Evolutionary conservation across 2,329 filamentous ascomycete genomes (phyloP), one percentile per base, ranked within the genome.

Genomic region (Saccharata proteae): DNA sequence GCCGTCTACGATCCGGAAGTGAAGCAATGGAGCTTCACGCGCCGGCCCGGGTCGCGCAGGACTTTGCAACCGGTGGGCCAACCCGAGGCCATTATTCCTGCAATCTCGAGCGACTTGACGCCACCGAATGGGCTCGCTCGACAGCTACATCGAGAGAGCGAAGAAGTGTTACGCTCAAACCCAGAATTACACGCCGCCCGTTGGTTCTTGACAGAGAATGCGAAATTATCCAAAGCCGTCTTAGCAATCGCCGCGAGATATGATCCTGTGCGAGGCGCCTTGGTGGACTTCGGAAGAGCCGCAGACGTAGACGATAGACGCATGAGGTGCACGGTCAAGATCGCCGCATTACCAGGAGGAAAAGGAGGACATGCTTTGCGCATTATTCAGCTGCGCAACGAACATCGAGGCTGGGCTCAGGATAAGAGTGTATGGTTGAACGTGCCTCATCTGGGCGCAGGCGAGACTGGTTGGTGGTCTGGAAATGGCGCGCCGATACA

Each of bases 211-310:
- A 38, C 46, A 1, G 40, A 46, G n/a, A 37, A 46, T 7, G 45
- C 44, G 1, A 36, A 44, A 16, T 29, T 47, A 5, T 57, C 55
- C 2, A 43, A 51, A 28, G 42, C 48, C 12, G 42, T 59, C 4
- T 40, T 44, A 12, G 44, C 46, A 4, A 48, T 53, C 2, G 33
- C 48, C 3, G 18, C 36, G 6, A 44, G 37, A 6, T 55, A 62
- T 40, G 61, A 65, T 37, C 55, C 61, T 10, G 38, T 48, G 3
- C 33, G 51, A 16, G 58, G 60, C 12, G 43, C 45, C 9, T 49
- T 77, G 4, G 58, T 82, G 14, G 65, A 67, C 2, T 57, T 72
- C 16, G 76, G 76, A 1, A 65, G 70, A 58, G 41, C 58, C 65
- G 38, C 69, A 59, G 38, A 65, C 57, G 43, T 64, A 18, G 38